Base-by-base conservation (phyloP, 1,284 basidiomycete species). In the Xerocomus minutiporus region DNA sequence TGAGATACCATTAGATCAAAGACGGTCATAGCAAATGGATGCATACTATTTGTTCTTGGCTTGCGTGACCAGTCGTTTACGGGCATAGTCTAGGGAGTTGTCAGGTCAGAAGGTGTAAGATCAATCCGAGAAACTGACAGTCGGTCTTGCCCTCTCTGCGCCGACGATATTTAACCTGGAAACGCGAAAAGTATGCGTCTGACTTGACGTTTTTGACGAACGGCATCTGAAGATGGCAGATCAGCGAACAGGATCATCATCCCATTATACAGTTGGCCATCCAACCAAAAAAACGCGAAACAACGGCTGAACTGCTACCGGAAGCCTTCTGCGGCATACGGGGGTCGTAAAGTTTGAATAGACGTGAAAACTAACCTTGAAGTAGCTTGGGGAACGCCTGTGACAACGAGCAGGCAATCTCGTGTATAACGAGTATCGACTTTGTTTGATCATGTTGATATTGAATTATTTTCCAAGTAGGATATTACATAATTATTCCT, bases 41-140 rank as follows among this genome's bases (percentile, higher is more conserved):
- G 71, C 81, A 52, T 68, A 88, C 87, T 98, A 99, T 82, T 99
- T 99, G 88, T 98, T 99, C 85, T 99, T 99, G 61, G 96, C 94
- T 83, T 99, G 97, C 55, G 91, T 86, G 61, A 97, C 84, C 53
- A 99, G 83, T 65, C 93, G 88, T 80, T 97, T 96, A 66, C 96
- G 91, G 56, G 96, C 96, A 71, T 98, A 97, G 84, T 98, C 90
- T 91, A 52, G 12, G 52, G 5, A 51, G 15, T 4, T 4, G 52
- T 71, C 31, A 66, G 47, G 39, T 44, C 4, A 51, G 48, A 50
- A 48, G 36, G 48, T 31, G 11, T 35, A 28, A 2, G 47, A 49
- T 41, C 12, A 36, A 36, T 12, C 57, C 2, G 29, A n/a, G 13
- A 2, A 42, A 71, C 86, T 64, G 62, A 90, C 89, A 99, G 74